Evolutionary conservation across 345 rosid species (phyloP), one percentile per base, ranked within the genome.

Genomic region (Lumnitzera littorea): DNA sequence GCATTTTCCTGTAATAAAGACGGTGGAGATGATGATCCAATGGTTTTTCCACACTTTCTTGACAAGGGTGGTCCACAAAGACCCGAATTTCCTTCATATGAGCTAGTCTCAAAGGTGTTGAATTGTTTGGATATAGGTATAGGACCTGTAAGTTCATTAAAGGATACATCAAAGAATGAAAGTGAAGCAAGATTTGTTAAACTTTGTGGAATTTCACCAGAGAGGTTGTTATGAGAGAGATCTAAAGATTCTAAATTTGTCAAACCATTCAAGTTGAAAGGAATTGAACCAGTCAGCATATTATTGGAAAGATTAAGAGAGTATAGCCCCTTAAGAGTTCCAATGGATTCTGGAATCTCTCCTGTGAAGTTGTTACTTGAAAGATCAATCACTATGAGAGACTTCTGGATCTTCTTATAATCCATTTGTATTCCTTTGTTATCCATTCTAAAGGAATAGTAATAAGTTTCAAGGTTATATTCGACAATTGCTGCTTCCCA

Each of bases 281-380:
- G 58, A 27, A 62, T 52, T 2, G 46, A 50, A 58, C 61, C 61
- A 1, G 68, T 46, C 2, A 64, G 61, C 17, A 23, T 48, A 61
- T 58, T 65, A 56, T 58, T 47, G 10, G 63, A 57, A 0, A 65
- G 48, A n/a, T 65, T 65, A 20, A 58, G 62, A 5, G 13, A 47
- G 4, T 15, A 15, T 6, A 65, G 55, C 17, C 52, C 27, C 25
- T 20, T 36, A 5, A 65, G n/a, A 4, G 58, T 23, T 16, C 51
- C 57, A 2, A 65, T 24, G 2, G 27, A n/a, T 49, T 41, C 43
- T 5, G 58, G 63, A 46, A 65, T 65, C 15, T 51, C 25, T 13
- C 69, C 63, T 24, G 50, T 15, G 63, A 65, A 50, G 11, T 6
- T 27, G 50, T 58, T 65, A 48, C 55, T 15, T 6, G 69, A 58